Base-by-base conservation (phyloP, 306 rosid genomes). In the Nissolia schottii region DNA sequence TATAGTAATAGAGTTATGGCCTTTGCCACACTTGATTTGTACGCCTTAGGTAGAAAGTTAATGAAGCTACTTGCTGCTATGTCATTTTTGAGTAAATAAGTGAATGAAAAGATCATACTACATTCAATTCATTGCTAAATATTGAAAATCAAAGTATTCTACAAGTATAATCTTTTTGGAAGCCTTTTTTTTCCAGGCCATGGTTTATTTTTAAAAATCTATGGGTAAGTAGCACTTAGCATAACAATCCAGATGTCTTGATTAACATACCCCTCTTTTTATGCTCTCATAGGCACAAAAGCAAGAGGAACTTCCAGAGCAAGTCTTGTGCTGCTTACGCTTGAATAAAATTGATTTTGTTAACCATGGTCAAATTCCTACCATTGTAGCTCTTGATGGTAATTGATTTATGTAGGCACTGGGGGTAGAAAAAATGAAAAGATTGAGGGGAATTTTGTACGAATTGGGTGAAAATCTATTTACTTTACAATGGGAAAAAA, bases 241-340 rank as follows among this genome's bases (percentile, higher is more conserved):
- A 2, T 28, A 28, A 5, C 31, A 28, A 28, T 3, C 31, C 4
- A 2, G 31, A 28, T 28, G 4, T 28, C 16, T 28, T 28, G 31
- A 28, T 28, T 28, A 28, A 28, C 4, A 18, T 53, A 46, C 4
- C 34, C 2, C 7, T 41, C 0, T 49, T 12, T 29, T 24, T 49
- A 45, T 71, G 35, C 10, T 68, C 45, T 63, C 55, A 12, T 81
- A 93, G 97, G 97, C 98, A 78, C 97, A 90, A 73, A 93, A 93
- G 53, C 82, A 70, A 67, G 98, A 93, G 82, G 97, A 93, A 78
- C 73, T 93, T 73, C 98, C 98, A 0, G 98, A 93, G 64, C 70
- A 90, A 80, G 96, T 90, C 14, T 59, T 93, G 70, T 90, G 98
- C 46, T 51, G 37, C 56, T 25, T 46, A 71, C 76, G 96, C 2